phyloP scores from a whole-genome alignment of 768 basidiomycete species.

The Tubosaeta sp. region DNA sequence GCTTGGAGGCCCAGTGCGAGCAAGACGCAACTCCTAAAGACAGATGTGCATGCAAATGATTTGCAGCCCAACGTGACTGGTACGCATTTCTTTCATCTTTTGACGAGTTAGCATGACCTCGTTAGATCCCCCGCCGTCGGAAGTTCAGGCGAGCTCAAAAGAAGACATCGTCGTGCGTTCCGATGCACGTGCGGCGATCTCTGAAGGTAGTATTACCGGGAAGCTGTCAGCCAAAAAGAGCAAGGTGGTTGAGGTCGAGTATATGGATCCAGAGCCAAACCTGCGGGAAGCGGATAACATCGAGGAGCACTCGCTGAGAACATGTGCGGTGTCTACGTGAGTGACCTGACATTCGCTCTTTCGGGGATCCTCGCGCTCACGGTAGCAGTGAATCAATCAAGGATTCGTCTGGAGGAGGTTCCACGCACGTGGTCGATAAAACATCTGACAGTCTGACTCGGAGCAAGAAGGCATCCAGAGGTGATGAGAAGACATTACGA shows the following conservation, averaged over 20 bases:
- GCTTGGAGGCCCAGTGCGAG: not conserved
- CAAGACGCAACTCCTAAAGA: not conserved
- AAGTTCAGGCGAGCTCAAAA: not conserved
- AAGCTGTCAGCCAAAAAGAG: not conserved
- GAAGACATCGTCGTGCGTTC: not conserved
- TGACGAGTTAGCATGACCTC: not conserved
- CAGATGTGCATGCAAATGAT: not conserved
- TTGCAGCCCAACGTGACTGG: not conserved
- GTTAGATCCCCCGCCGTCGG: not conserved
- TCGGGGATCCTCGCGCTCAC: not conserved
- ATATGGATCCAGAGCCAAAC: not conserved
- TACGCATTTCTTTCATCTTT: not conserved
- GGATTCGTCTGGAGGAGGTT: not conserved
- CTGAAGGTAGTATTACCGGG: not conserved
- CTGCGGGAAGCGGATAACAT: not conserved
- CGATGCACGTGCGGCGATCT: not conserved
- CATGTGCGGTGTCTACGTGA: not conserved
- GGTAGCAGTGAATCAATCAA: not conserved
- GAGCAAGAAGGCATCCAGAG: not conserved
- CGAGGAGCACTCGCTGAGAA: not conserved
- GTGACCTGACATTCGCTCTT: not conserved
- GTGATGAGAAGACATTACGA: not conserved
- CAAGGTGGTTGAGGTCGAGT: not conserved
- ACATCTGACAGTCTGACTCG: not conserved
- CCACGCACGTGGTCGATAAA: not conserved